Evolutionary conservation across 2,329 filamentous ascomycete species (phyloP).

Genomic region (Monosporascus sp.): DNA sequence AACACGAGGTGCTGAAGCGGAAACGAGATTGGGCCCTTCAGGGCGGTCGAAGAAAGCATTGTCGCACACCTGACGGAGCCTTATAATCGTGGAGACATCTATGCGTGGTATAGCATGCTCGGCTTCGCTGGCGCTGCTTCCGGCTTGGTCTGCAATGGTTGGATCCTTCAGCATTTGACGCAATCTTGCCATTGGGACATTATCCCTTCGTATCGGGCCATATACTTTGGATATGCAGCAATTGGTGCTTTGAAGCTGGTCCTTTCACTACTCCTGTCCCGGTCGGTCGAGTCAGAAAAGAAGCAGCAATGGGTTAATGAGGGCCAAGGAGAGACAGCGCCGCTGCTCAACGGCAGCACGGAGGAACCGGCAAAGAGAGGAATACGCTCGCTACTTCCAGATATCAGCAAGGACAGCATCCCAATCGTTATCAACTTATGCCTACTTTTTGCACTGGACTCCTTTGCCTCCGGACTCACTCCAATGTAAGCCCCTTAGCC

Average conservation of each 20-base stretch:
- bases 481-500: slow-evolving; percentile 47
- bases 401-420: slow-evolving; percentile 39
- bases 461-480: slow-evolving; percentile 60
- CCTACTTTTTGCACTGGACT: slow-evolving; percentile 39
- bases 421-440: slow-evolving; percentile 57
- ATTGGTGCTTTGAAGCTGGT: slow-evolving; percentile 54
- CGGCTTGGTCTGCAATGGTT: slow-evolving; percentile 56
- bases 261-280: slow-evolving; percentile 44
- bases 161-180: slow-evolving; percentile 49
- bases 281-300: slow-evolving; percentile 27
- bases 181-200: slow-evolving; percentile 18
- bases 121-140: slow-evolving; percentile 57
- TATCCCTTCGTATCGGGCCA: slow-evolving; percentile 21
- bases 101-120: slow-evolving; percentile 56
- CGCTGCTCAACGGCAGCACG: slow-evolving; percentile 11
- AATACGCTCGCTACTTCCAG: slow-evolving; percentile 39
- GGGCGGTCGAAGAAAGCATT: slow-evolving; percentile 57
- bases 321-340: slow-evolving; percentile 12
- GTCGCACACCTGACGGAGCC: slow-evolving; percentile 50
- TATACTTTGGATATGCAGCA: slow-evolving; percentile 54
- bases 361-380: slow-evolving; percentile 4
- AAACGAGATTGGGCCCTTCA: slow-evolving; percentile 60
- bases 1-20: slow-evolving; percentile 36
- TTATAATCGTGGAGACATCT: slow-evolving; percentile 47
- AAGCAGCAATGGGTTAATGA: slow-evolving; percentile 10